These are phyloP conservation scores for Globisporangium carolinianum DNA, from an alignment of 352 stramenopile species.

Conservation along the genomic window DNA sequence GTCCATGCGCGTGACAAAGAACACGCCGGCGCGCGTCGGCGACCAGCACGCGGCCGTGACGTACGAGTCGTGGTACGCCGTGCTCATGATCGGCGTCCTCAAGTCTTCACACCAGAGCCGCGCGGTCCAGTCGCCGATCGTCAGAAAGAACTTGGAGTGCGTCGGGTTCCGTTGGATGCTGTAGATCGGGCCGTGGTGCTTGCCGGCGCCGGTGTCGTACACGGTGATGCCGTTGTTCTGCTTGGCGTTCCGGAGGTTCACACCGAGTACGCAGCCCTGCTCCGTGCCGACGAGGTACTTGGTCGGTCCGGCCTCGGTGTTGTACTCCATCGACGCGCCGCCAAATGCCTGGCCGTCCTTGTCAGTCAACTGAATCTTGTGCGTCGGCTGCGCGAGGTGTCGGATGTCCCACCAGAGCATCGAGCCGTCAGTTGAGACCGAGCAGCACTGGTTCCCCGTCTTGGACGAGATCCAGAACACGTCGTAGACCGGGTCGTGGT, in stretches of 20 bases:
- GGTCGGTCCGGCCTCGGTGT: constrained; percentile 92
- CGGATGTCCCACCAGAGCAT: constrained; percentile 91
- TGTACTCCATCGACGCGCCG: constrained; percentile 95
- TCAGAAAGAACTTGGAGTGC: constrained; percentile 98
- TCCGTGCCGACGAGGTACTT: constrained; percentile 98
- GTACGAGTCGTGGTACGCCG: constrained; percentile 94
- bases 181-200: constrained; percentile 95
- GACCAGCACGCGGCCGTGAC: constrained; percentile 96
- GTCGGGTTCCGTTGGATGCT: constrained; percentile 95
- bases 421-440: constrained; percentile 93
- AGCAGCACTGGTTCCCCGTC: constrained; percentile 94
- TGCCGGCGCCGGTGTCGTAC: constrained; percentile 91
- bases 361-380: constrained; percentile 68
- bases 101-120: constrained; percentile 96
- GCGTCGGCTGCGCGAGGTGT: constrained; percentile 77
- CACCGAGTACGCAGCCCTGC: constrained; percentile 92
- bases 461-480: constrained; percentile 96
- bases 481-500: constrained; percentile 96
- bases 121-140: constrained; percentile 95
- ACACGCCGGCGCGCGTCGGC: constrained; percentile 93
- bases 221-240: constrained; percentile 96
- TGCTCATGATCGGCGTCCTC: constrained; percentile 97
- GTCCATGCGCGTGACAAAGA: constrained; percentile 96
- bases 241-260: constrained; percentile 95
- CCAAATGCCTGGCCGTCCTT: constrained; percentile 87